phyloP scores from a whole-genome alignment of 208 protist genomes.

The Porcisia deanei region DNA sequence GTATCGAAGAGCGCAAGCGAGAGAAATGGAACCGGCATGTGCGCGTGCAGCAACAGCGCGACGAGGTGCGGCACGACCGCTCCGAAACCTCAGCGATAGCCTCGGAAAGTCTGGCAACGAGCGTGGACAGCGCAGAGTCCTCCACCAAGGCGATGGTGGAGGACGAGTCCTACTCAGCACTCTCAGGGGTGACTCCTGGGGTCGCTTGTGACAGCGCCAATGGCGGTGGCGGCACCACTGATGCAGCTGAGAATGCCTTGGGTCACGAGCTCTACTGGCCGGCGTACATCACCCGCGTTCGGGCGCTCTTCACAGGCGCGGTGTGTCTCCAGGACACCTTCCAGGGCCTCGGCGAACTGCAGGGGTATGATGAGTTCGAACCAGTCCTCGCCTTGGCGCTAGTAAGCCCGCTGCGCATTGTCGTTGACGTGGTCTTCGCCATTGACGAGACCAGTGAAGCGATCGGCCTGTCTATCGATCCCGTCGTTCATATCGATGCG shows the following conservation, averaged over 20 bases:
- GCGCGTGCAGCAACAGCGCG: neutral
- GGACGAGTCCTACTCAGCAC: slow-evolving; percentile 2
- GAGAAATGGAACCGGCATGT: slow-evolving; percentile 43
- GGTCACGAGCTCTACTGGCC: slow-evolving; percentile 67
- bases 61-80: neutral
- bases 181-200: neutral
- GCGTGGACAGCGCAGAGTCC: neutral
- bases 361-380: slow-evolving; percentile 50
- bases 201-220: neutral
- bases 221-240: neutral
- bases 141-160: neutral
- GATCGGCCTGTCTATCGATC: slow-evolving; percentile 25
- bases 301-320: slow-evolving; percentile 28
- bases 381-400: slow-evolving; percentile 47
- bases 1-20: slow-evolving; percentile 37
- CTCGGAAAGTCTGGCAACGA: neutral
- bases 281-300: slow-evolving; percentile 47
- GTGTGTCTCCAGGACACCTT: slow-evolving; percentile 31
- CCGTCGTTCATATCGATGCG: neutral
- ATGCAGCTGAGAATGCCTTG: neutral
- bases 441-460: slow-evolving; percentile 72
- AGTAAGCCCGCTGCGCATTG: slow-evolving; percentile 46
- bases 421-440: slow-evolving; percentile 67
- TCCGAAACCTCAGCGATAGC: neutral
- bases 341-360: slow-evolving; percentile 34